Evolutionary conservation across 2,329 filamentous ascomycete species (phyloP), one percentile per base, ranked within the genome.

Genomic region (Didymella pomorum): DNA sequence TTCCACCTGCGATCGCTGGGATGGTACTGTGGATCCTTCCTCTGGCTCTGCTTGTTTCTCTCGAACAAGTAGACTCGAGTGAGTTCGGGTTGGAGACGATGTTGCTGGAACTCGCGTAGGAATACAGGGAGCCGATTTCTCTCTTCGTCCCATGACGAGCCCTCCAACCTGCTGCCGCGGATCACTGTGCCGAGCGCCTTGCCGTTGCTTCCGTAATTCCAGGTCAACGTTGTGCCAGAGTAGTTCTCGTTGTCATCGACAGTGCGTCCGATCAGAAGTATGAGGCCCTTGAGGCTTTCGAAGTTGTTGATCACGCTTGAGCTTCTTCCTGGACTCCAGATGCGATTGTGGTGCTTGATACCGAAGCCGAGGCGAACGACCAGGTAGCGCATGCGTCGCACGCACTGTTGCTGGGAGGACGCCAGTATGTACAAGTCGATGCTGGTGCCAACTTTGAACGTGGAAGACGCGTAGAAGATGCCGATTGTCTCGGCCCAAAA

Each of bases 401-500:
- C 55, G 28, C 48, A 48, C 18, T 31, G 43, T 26, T 58, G 55
- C 42, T 49, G 48, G 3, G 55, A 58, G 2, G 49, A 58, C 5
- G 55, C 43, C 4, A 52, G 55, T 8, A 58, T 52, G 29, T 48
- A 58, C n/a, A 58, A 16, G 16, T 52, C 43, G 29, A 58, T 48
- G 18, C 55, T 58, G 23, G 26, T 26, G n/a, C 21, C 23, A 6
- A 58, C 55, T 16, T 43, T 49, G 43, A 58, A 58, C 3, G 49
- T 49, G 14, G 55, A 43, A 9, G 49, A 58, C 5, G 28, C 7
- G n/a, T 52, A 58, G 29, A 58, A 44, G 1, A 28, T 26, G 1
- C 49, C 16, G 6, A 48, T 43, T 6, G 49, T 35, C 44, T 58
- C 48, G 23, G n/a, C 11, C 49, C 55, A 58, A 29, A 48, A 58